phyloP scores from a whole-genome alignment of 2,329 filamentous ascomycete species.

The Cladosporium sp. region DNA sequence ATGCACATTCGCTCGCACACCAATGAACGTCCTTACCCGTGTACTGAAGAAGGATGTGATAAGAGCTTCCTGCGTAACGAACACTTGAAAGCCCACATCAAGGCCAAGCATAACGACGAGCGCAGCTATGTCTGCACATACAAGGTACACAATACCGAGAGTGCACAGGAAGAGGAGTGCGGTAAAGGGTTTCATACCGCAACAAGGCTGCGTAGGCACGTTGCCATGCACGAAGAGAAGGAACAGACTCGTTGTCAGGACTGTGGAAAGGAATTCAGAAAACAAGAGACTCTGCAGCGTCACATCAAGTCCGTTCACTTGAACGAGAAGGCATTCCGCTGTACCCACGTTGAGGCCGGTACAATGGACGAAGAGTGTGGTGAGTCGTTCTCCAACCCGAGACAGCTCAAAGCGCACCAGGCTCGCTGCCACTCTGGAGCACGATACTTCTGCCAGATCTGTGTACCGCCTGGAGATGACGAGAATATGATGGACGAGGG shows the following conservation, averaged over 20 bases:
- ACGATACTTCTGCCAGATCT: constrained; percentile 77
- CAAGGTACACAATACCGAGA: constrained; percentile 26
- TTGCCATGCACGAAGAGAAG: constrained; percentile 74
- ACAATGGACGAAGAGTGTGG: constrained; percentile 58
- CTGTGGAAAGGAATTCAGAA: constrained; percentile 84
- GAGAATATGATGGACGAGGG: constrained; percentile 25
- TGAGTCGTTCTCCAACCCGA: constrained; percentile 72
- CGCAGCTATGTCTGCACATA: constrained; percentile 72
- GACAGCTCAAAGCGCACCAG: constrained; percentile 70
- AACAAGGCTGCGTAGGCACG: constrained; percentile 74
- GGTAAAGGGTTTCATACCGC: constrained; percentile 80
- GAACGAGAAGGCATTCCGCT: constrained; percentile 69
- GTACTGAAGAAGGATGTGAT: constrained; percentile 68
- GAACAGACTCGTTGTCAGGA: constrained; percentile 51
- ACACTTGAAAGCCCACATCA: constrained; percentile 82
- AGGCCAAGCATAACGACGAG: constrained; percentile 74
- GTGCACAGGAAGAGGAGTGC: constrained; percentile 57
- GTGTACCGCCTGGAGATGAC: constrained; percentile 44
- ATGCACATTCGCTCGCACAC: constrained; percentile 84
- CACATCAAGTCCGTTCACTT: constrained; percentile 80
- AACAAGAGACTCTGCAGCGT: constrained; percentile 80
- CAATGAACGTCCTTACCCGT: constrained; percentile 78
- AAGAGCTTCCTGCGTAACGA: constrained; percentile 87
- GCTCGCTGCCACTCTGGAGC: constrained; percentile 69
- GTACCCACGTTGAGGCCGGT: constrained; percentile 58